A percentile compares a stretch with the other conserved stretches of the same genome.
Evolutionary conservation across 2,329 filamentous ascomycete genomes (phyloP).

Genomic region (Mollisiaceae sp.): DNA sequence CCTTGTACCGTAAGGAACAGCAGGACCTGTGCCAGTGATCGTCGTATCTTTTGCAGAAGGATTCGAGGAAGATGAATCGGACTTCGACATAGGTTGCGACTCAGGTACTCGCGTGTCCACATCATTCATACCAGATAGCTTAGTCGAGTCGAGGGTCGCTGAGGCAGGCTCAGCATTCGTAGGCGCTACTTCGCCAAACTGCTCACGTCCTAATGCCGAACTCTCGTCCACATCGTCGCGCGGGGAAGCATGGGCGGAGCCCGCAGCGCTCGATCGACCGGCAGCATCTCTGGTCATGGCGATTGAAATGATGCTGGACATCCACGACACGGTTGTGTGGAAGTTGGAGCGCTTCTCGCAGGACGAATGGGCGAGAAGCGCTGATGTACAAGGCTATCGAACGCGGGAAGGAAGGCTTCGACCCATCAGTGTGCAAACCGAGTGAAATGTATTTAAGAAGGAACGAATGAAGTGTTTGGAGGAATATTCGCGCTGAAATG

Average conservation of each 20-base stretch:
- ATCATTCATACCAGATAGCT: conserved; percentile 24
- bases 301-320: conserved; percentile 15
- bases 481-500: conserved; percentile 20
- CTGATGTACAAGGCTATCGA: conserved; percentile 41
- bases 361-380: conserved; percentile 41
- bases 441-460: neutral
- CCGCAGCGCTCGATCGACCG: conserved; percentile 36
- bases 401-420: conserved; percentile 33
- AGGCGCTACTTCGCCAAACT: conserved; percentile 22
- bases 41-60: conserved; percentile 54
- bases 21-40: conserved; percentile 23
- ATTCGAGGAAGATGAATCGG: conserved; percentile 53
- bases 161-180: conserved; percentile 16
- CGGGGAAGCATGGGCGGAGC: conserved; percentile 26
- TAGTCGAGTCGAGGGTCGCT: conserved; percentile 23
- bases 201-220: conserved; percentile 23
- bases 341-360: conserved; percentile 42
- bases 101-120: conserved; percentile 33
- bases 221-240: conserved; percentile 29
- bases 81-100: conserved; percentile 55
- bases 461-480: neutral
- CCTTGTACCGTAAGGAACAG: conserved; percentile 78
- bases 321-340: conserved; percentile 16
- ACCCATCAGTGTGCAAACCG: conserved; percentile 39
- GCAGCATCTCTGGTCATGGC: conserved; percentile 41